Evolutionary conservation across 805 yeast genomes (phyloP).

Genomic region (Pichia insulana): DNA sequence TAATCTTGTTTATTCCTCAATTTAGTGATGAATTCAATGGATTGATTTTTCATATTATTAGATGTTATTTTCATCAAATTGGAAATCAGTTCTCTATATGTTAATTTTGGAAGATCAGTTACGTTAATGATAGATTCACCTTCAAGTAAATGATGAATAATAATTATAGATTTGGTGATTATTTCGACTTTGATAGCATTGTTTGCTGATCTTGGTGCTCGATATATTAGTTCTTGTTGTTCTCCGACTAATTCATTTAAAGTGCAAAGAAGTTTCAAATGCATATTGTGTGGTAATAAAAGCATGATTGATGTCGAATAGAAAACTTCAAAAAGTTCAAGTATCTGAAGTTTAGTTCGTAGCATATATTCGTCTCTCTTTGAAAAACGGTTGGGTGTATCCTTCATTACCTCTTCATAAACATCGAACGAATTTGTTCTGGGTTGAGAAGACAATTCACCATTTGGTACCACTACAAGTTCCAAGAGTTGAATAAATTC

Average conservation of each 20-base stretch:
- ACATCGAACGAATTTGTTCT: constrained; percentile 23
- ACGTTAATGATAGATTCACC: constrained; percentile 22
- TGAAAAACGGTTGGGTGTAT: constrained; percentile 10
- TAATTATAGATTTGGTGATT: constrained; percentile 32
- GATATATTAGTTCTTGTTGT: constrained; percentile 39
- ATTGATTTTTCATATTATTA: constrained; percentile 21
- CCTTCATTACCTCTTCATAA: constrained; percentile 13
- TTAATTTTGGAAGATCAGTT: constrained; percentile 19
- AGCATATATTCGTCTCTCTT: constrained; percentile 38
- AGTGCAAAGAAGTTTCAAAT: constrained; percentile 4
- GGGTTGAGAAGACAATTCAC: constrained; percentile 14
- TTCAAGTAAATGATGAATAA: constrained; percentile 27
- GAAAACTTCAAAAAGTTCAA: constrained; percentile 41
- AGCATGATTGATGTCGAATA: constrained; percentile 15
- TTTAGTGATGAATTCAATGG: constrained; percentile 19
- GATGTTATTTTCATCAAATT: constrained; percentile 26
- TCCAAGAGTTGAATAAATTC: constrained; percentile 34
- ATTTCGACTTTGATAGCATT: constrained; percentile 32
- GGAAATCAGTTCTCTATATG: constrained; percentile 25
- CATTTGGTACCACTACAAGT: constrained; percentile 30
- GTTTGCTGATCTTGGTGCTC: constrained; percentile 36
- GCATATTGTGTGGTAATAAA: constrained; percentile 1
- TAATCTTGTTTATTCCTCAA: constrained; percentile 15
- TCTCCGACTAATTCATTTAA: constrained; percentile 29
- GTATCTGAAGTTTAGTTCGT: constrained; percentile 35